phyloP scores from a whole-genome alignment of 2,329 filamentous ascomycete species.

The Fusarium sp. region DNA sequence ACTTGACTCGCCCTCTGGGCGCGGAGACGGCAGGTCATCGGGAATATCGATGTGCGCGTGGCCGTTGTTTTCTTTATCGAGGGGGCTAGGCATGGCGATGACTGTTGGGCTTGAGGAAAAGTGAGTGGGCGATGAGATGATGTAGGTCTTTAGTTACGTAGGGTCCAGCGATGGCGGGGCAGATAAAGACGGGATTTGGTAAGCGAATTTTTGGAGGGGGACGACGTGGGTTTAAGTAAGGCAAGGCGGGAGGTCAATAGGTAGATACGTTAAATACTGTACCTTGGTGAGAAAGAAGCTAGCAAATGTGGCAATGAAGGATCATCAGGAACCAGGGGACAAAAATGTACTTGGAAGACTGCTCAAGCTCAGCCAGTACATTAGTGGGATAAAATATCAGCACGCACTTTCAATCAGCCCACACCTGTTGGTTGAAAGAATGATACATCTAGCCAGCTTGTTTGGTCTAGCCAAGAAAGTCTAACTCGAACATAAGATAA shows the following conservation, averaged over 20 bases:
- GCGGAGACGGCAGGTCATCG: conserved; percentile 53
- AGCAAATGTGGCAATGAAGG: not conserved
- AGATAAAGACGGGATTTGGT: conserved; percentile 26
- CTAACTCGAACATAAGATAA: no score
- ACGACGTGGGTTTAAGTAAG: not conserved
- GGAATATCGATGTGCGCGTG: conserved; percentile 60
- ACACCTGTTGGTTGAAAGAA: no score
- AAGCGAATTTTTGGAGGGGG: conserved; percentile 13
- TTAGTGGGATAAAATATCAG: no score
- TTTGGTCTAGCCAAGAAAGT: no score
- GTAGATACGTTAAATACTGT: no score
- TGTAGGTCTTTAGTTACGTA: conserved; percentile 14
- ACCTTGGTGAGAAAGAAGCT: not conserved
- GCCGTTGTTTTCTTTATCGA: conserved; percentile 50
- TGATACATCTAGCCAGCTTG: no score
- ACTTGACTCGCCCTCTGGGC: conserved; percentile 55
- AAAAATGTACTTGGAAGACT: not conserved
- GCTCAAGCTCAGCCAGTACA: not conserved
- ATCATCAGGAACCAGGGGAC: conserved; percentile 4
- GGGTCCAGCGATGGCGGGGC: conserved; percentile 26
- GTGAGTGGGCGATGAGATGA: conserved; percentile 25
- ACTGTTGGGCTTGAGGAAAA: conserved; percentile 10
- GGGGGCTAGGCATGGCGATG: conserved; percentile 52
- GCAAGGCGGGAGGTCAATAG: not conserved
- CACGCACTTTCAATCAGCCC: no score